phyloP scores from a whole-genome alignment of 2,329 filamentous ascomycete genomes.

The Trichocomaceae sp. region DNA sequence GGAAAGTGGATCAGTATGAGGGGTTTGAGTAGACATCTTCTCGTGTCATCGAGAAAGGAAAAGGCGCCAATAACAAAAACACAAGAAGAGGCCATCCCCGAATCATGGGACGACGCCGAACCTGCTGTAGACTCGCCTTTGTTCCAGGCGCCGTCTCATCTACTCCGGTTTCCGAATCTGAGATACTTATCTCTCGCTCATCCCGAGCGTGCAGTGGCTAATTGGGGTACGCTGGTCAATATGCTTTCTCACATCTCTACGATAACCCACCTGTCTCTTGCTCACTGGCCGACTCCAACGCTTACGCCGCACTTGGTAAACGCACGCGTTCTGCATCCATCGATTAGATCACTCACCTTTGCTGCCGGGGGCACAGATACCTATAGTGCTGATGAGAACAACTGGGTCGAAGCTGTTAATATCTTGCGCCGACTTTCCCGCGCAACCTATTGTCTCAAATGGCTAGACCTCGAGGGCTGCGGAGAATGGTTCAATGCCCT shows the following conservation, averaged over 20 bases:
- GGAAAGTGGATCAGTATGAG: slow-evolving; percentile 45
- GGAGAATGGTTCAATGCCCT: slow-evolving; percentile 50
- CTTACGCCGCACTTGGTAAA: slow-evolving; percentile 45
- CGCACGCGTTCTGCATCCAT: slow-evolving; percentile 33
- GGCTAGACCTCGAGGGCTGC: slow-evolving; percentile 58
- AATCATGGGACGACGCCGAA: slow-evolving; percentile 37
- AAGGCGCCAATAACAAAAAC: slow-evolving; percentile 11
- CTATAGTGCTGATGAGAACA: slow-evolving; percentile 48
- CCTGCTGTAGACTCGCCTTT: slow-evolving; percentile 11
- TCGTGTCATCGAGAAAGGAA: slow-evolving; percentile 20
- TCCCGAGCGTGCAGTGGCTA: slow-evolving; percentile 37
- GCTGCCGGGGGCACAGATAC: slow-evolving; percentile 47
- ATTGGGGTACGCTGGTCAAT: slow-evolving; percentile 51
- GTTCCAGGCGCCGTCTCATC: slow-evolving; percentile 20
- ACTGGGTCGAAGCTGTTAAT: slow-evolving; percentile 51
- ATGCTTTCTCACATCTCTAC: slow-evolving; percentile 49
- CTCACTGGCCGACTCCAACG: slow-evolving; percentile 55
- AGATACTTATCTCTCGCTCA: slow-evolving; percentile 54
- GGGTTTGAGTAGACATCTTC: slow-evolving; percentile 41
- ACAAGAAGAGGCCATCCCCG: slow-evolving; percentile 19
- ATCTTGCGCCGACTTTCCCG: slow-evolving; percentile 51
- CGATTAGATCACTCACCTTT: slow-evolving; percentile 20
- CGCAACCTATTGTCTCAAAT: slow-evolving; percentile 52
- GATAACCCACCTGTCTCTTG: slow-evolving; percentile 56
- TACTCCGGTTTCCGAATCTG: slow-evolving; percentile 45